Evolutionary conservation across 2,329 filamentous ascomycete species (phyloP), one percentile per base, ranked within the genome.

Genomic region (Nemania diffusa): DNA sequence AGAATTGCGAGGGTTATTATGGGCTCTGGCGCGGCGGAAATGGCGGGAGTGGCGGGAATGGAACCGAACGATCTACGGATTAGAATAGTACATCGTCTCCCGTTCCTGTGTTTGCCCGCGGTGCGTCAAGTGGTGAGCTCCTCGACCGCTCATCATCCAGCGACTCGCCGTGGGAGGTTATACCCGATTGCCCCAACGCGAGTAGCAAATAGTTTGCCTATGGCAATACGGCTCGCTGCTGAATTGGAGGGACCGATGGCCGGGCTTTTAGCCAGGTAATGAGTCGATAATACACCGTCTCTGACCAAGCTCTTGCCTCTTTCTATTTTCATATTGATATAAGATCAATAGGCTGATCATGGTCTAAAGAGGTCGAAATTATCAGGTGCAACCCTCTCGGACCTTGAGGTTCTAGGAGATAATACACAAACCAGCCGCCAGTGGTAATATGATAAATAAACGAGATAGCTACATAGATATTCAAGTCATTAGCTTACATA

Each of bases 1-100:
- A 91, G 81, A 91, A 91, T 71, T 90, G 88, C 67, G 86, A 89
- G 5, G 88, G 88, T 0, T 86, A 84, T 65, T 91, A 90, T 64
- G 88, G 88, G 1, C 83, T 90, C 42, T 91, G 88, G 88, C 83
- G 85, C 44, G 85, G 85, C 57, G 83, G 83, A n/a, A 77, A 76
- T 17, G 68, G 63, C 13, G 71, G 71, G 8, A 77, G 76, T 17
- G 68, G 63, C 13, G 71, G 71, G 8, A 73, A 73, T 46, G 74
- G 69, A 53, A 67, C 71, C 17, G 79, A 79, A 50, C 74, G 77
- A 57, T 70, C 57, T 69, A 77, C 79, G 20, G 80, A 82, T 68
- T 83, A 83, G 81, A 71, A 71, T 58, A 70, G 69, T 40, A 65
- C 67, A 48, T 66, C 71, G 64, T 62, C 68, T 53, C 65, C 65